A percentile compares a stretch with the other conserved stretches of the same genome.
phyloP scores from a whole-genome alignment of 441 rosid genomes.

The Melastoma candidum region DNA sequence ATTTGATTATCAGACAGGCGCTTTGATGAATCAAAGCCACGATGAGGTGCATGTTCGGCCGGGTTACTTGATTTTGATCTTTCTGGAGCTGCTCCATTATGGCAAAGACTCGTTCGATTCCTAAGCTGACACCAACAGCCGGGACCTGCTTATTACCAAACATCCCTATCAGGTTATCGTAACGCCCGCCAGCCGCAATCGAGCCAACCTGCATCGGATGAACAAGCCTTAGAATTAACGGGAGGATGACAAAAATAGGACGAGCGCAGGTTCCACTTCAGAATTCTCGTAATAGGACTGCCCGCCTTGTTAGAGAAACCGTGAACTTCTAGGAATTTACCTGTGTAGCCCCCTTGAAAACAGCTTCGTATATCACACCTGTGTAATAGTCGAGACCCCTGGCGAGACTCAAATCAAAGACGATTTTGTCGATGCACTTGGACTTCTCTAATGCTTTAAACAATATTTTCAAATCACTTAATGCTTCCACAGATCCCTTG shows the following conservation, averaged over 20 bases:
- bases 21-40: too few species aligned
- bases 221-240: too few species aligned
- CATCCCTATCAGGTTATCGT: conserved; percentile 86
- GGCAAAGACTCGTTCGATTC: conserved; percentile 82
- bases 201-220: conserved; percentile 65
- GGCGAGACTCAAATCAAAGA: conserved; percentile 93
- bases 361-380: conserved; percentile 87
- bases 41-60: too few species aligned
- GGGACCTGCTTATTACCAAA: conserved; percentile 86
- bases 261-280: too few species aligned
- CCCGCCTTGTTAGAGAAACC: too few species aligned
- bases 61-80: conserved; percentile 45
- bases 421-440: conserved; percentile 63
- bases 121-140: conserved; percentile 93
- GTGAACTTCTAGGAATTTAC: conserved; percentile 19
- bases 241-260: too few species aligned
- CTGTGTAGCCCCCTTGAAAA: conserved; percentile 68
- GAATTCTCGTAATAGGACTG: too few species aligned
- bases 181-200: conserved; percentile 91
- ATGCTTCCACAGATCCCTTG: conserved; percentile 47
- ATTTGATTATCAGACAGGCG: too few species aligned
- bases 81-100: conserved; percentile 72
- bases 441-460: conserved; percentile 77
- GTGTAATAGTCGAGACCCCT: conserved; percentile 98
- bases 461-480: conserved; percentile 63